Base-by-base conservation (phyloP, 805 yeast genomes). In the Saccharomycopsis oosterbeekiorum region DNA sequence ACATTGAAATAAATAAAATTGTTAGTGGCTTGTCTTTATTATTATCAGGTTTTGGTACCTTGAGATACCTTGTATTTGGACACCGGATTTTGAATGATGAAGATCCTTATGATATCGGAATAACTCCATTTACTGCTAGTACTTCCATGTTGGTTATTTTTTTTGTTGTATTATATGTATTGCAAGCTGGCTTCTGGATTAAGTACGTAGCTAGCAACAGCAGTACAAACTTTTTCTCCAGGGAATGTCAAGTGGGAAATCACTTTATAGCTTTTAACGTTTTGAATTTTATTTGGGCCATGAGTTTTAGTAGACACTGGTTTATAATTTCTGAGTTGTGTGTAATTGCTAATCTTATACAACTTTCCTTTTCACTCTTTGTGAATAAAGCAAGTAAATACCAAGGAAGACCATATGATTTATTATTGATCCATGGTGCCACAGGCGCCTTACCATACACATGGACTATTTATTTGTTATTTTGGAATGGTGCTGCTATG, bases 401-500 rank as follows among this genome's bases (percentile, higher is more conserved):
- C 69, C 76, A 77, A 60, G 84, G 84, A 10, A 47, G 34, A 24
- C 66, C 83, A 57, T 64, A 74, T 59, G 77, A 76, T 63, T 84
- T 85, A 81, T 65, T 83, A 37, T 72, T 82, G 43, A 75, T 87
- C 58, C 96, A 89, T 72, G 73, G 84, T 66, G 80, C 93, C 15
- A 78, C 79, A 14, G 79, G 83, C 10, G 89, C 92, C 0, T 66
- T 88, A 67, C 96, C 96, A 14, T 71, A 87, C 60, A 77, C 87
- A 39, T 89, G 96, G 96, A 73, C 85, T 42, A 70, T 86, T 62
- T 87, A 84, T 68, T 85, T 84, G 26, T 70, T 89, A 43, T 86
- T 88, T 76, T 89, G 96, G 96, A 87, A 86, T 69, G 96, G 96
- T 55, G 91, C 96, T 1, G 86, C 85, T 36, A 70, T 86, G 70